Percentiles rank a stretch among this genome's conserved stretches.
phyloP scores from a whole-genome alignment of 169 alveolate genomes.

The Eimeria sp. region DNA sequence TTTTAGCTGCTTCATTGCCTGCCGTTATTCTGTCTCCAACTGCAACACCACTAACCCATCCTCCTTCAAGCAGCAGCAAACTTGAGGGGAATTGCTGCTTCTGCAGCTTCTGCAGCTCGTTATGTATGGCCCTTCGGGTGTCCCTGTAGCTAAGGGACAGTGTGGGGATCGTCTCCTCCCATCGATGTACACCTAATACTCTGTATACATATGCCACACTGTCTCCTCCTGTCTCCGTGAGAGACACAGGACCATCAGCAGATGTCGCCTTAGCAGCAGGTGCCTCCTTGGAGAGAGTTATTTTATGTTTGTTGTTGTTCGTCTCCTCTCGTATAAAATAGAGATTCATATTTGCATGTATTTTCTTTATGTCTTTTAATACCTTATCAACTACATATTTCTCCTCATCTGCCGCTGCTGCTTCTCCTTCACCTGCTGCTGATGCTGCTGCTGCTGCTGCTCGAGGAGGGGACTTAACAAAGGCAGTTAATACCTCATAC shows the following conservation, averaged over 20 bases:
- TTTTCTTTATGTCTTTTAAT: not conserved
- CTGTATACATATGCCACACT: not conserved
- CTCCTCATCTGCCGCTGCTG: not conserved
- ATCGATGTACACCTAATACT: constrained; percentile 19
- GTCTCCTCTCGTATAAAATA: not conserved
- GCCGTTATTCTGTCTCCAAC: constrained; percentile 75
- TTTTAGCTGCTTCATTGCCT: constrained; percentile 52
- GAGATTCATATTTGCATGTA: not conserved
- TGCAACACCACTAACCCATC: constrained; percentile 75
- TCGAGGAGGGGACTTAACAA: not conserved
- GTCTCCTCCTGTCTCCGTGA: not conserved
- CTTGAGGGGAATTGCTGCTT: not conserved
- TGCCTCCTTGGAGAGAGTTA: not conserved
- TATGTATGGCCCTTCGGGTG: not conserved
- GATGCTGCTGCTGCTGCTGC: not conserved
- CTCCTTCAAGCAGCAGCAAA: constrained; percentile 69
- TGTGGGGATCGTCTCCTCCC: constrained; percentile 28
- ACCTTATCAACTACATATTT: not conserved
- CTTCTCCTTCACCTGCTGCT: not conserved
- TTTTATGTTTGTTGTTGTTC: no score
- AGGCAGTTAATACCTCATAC: not conserved
- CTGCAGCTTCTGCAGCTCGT: constrained; percentile 61
- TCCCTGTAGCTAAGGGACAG: not conserved
- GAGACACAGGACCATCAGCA: not conserved
- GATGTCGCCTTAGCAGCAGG: not conserved